Evolutionary conservation across 1,284 basidiomycete genomes (phyloP), one percentile per base, ranked within the genome.

Genomic region (Austroboletus niveus): DNA sequence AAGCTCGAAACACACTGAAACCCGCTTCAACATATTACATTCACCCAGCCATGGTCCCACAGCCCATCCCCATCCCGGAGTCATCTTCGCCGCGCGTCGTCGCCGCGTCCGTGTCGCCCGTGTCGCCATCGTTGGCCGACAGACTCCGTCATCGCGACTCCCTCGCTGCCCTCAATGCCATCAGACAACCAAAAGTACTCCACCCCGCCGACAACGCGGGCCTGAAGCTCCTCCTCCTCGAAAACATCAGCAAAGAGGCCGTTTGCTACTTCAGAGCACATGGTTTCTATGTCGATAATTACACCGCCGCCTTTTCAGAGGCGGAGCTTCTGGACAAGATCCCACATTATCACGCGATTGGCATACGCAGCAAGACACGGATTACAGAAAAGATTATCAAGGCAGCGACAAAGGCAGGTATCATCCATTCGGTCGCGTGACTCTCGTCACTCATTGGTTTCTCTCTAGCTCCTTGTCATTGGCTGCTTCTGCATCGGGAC

Each of bases 401-500:
- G 62, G 89, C 91, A 30, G 91, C 91, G 24, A 74, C 84, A 45
- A 92, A 92, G 78, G 92, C 85, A 63, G 49, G 75, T 51, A 10
- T 56, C 14, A 39, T 44, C 54, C 45, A 35, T 30, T 39, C 40
- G 45, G 12, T 24, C 39, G 10, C 20, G 15, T 20, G 22, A 24
- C 22, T 24, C 42, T 43, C 32, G 47, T 38, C 51, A 44, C 53
- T 40, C 40, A 44, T 39, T 31, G 42, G 38, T 11, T 27, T 38
- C 29, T 31, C 41, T 36, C 5, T 64, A 98, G 93, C 87, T 99
- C 40, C 81, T 99, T 14, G 93, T 89, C 63, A 94, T 99, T 57
- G 97, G 97, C 39, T 99, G 97, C 74, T 99, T 99, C 84, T 99
- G 97, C 75, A 99, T 99, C 64, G 97, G 97, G 53, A 96, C 94